Evolutionary conservation across 192 early-diverging fungal genomes (phyloP).

Genomic region (Coemansia sp.): DNA sequence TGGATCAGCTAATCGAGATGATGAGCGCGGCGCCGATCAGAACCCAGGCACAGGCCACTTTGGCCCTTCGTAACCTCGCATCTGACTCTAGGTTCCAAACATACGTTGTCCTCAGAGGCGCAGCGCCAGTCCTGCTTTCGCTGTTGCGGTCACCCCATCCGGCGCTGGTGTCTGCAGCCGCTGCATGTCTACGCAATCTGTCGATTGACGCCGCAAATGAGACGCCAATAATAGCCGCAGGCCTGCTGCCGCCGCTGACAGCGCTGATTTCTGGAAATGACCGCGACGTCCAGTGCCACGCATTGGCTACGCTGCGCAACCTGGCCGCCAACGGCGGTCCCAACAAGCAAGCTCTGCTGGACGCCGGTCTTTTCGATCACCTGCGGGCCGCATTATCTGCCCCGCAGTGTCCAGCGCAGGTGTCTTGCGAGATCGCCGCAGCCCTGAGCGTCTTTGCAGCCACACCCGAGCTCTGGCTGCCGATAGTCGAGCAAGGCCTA

Average conservation of each 20-base stretch:
- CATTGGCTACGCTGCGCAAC: slow-evolving; percentile 38
- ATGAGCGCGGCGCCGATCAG: slow-evolving; percentile 67
- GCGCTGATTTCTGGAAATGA: slow-evolving; percentile 21
- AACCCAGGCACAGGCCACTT: slow-evolving; percentile 78
- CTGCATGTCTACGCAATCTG: slow-evolving; percentile 85
- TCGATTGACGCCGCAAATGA: slow-evolving; percentile 84
- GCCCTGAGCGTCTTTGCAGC: slow-evolving; percentile 38
- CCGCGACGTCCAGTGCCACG: slow-evolving; percentile 40
- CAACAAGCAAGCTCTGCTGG: slow-evolving; percentile 26
- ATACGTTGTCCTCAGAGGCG: slow-evolving; percentile 68
- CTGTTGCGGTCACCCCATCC: slow-evolving; percentile 65
- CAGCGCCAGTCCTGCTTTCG: slow-evolving; percentile 64
- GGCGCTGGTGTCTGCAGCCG: slow-evolving; percentile 69
- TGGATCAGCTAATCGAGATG: slow-evolving; percentile 64
- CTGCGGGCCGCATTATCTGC: slow-evolving; percentile 11
- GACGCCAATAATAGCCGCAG: slow-evolving; percentile 74
- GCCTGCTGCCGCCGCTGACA: slow-evolving; percentile 60
- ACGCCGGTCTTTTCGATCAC: slow-evolving; percentile 28
- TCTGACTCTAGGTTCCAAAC: slow-evolving; percentile 71
- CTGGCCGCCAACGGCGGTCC: slow-evolving; percentile 30
- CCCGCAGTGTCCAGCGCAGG: slow-evolving; percentile 4
- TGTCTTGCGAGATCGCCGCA: slow-evolving; percentile 26
- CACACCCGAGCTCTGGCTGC: slow-evolving; percentile 29
- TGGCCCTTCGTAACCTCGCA: slow-evolving; percentile 82
- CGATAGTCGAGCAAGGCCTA: slow-evolving; percentile 29